Base-by-base conservation (phyloP, 345 rosid genomes). In the Noccaea caerulescens region DNA sequence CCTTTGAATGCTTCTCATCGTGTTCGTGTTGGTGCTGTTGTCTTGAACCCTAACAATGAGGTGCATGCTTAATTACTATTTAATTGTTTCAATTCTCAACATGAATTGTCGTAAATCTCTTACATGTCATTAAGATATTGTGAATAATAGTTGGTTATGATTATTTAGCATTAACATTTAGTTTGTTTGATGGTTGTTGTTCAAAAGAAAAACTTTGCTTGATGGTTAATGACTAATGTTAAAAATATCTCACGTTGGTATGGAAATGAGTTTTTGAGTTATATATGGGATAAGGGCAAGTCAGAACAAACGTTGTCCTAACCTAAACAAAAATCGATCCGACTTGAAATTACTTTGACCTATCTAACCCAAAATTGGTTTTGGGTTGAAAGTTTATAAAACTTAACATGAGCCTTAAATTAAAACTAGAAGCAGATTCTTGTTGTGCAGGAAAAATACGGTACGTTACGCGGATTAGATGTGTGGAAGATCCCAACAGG, bases 401-500 rank as follows among this genome's bases (percentile, higher is more conserved):
- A 53, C 58, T 30, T 30, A 37, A 36, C 41, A 36, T 3, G 36
- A 43, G 46, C 50, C 50, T 64, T 63, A n/a, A 27, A 20, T 64
- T 42, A 39, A 63, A 55, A 34, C 57, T 9, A 55, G 30, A 23
- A 58, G 27, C 77, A 89, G 97, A 34, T 91, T 56, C 97, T 91
- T 50, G 90, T 82, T 41, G 97, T 91, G 25, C 91, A 87, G 81
- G 97, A 91, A 76, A 89, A 86, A 57, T 81, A 81, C 36, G 97
- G 97, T 51, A 47, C 0, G 1, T 75, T 89, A 23, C 75, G 65
- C 23, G 87, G 85, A 41, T 71, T 69, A 4, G 91, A 88, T 41
- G 70, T 86, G 16, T 91, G 97, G 97, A 91, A 91, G 79, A 87
- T 91, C 66, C 97, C 97, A 27, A 91, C 96, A 11, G 97, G 97